These are phyloP conservation scores for Backusella liffmaniae DNA, from an alignment of 192 early-diverging fungal species.

Conservation along the genomic window DNA sequence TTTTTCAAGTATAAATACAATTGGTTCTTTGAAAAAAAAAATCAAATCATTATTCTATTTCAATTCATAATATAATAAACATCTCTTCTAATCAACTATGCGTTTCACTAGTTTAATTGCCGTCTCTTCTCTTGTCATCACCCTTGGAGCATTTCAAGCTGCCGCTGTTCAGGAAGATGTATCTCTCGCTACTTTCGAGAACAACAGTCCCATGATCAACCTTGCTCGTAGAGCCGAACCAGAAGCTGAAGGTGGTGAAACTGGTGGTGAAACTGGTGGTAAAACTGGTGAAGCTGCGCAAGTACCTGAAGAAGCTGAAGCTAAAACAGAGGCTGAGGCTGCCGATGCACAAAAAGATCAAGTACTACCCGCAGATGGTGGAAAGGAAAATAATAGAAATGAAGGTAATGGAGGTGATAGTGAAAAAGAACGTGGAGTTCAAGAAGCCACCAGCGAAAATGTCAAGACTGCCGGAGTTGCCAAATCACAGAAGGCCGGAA, in stretches of 20 bases:
- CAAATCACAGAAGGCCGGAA: neutral
- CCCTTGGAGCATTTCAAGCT: neutral
- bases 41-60: neutral
- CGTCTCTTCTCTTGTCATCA: neutral
- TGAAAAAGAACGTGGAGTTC: neutral
- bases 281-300: neutral
- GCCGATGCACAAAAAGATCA: neutral
- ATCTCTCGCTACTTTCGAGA: neutral
- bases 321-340: neutral
- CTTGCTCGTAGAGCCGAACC: neutral
- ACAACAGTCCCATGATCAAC: neutral
- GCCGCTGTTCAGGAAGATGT: neutral
- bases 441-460: neutral
- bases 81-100: neutral
- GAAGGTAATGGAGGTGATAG: neutral
- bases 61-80: neutral
- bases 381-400: neutral
- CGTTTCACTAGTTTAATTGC: conserved; percentile 9
- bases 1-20: neutral
- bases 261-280: neutral
- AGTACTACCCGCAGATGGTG: neutral
- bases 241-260: neutral
- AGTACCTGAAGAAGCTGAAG: neutral
- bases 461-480: neutral
- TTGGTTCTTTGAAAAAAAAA: neutral